A percentile compares a stretch with the other conserved stretches of the same genome.
Conservation (phyloP, 345 rosid genomes). For the Eucalyptus brandiana region DNA sequence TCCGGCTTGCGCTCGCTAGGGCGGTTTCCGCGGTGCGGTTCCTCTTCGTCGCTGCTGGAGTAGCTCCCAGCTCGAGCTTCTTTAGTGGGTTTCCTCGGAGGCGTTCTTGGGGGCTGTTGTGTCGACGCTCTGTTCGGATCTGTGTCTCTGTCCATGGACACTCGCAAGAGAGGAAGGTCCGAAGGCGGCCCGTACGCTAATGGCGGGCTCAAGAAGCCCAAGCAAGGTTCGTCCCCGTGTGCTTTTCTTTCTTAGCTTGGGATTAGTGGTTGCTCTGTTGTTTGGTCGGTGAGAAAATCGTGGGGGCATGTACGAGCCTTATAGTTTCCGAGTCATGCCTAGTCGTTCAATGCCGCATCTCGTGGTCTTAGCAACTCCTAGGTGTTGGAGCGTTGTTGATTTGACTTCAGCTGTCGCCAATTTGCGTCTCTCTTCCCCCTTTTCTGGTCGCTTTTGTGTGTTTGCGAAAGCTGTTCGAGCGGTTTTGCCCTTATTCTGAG, state of each 20-base stretch:
- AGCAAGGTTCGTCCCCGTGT: slow-evolving; percentile 17
- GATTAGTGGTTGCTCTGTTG: not conserved
- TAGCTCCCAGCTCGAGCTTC: not conserved
- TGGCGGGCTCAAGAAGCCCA: slow-evolving; percentile 65
- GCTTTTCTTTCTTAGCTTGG: not conserved
- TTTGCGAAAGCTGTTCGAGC: not conserved
- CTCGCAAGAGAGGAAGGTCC: slow-evolving; percentile 61
- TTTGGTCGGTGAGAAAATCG: not conserved
- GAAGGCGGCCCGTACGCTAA: slow-evolving; percentile 42
- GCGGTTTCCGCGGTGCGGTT: not conserved
- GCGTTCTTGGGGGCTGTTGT: not conserved
- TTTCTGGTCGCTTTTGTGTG: not conserved
- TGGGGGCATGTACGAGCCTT: not conserved
- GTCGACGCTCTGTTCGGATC: not conserved
- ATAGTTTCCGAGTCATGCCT: not conserved
- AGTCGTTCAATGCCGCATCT: not conserved
- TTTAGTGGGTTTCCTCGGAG: not conserved
- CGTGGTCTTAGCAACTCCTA: not conserved
- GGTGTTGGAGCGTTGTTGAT: not conserved
- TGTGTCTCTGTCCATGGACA: slow-evolving; percentile 15
- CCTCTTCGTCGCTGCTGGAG: not conserved
- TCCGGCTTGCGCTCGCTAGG: not conserved
- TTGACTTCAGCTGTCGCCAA: not conserved
- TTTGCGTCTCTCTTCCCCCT: not conserved
- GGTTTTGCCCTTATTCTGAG: not conserved